These are phyloP conservation scores for Penicillium sclerotiorum DNA, from an alignment of 2,329 filamentous ascomycete genomes.

Conservation along the genomic window DNA sequence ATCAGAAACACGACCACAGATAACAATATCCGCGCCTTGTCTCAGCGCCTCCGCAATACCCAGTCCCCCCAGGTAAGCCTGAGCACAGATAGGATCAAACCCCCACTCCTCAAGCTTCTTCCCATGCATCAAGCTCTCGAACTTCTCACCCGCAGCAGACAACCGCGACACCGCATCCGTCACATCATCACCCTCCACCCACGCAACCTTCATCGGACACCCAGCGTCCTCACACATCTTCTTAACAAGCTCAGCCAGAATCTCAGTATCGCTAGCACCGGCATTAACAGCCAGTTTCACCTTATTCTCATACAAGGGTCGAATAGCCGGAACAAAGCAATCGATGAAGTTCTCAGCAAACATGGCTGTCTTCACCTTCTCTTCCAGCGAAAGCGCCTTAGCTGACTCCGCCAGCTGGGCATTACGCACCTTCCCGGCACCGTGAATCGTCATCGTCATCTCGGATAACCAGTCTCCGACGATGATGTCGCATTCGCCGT, in stretches of 20 bases:
- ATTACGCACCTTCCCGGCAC: slow-evolving; percentile 5
- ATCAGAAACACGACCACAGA: slow-evolving; percentile 46
- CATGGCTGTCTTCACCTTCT: neutral
- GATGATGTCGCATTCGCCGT: slow-evolving; percentile 12
- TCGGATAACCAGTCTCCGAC: slow-evolving; percentile 42
- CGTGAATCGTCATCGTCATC: slow-evolving; percentile 17
- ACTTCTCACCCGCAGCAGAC: slow-evolving; percentile 30
- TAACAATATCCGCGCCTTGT: slow-evolving; percentile 43
- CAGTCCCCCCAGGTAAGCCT: slow-evolving; percentile 22
- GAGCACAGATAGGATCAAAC: slow-evolving; percentile 27
- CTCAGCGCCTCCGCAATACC: slow-evolving; percentile 37
- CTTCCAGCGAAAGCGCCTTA: no score
- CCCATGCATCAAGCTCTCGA: slow-evolving; percentile 13
- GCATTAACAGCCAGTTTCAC: slow-evolving; percentile 26
- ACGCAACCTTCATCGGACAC: slow-evolving; percentile 3
- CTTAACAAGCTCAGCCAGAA: neutral
- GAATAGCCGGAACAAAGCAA: slow-evolving; percentile 3
- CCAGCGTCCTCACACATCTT: slow-evolving; percentile 5
- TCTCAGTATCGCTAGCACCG: slow-evolving; percentile 17
- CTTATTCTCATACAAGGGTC: slow-evolving; percentile 4
- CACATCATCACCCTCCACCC: slow-evolving; percentile 12
- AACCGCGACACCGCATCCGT: slow-evolving; percentile 10
- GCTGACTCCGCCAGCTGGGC: no score
- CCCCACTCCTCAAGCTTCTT: slow-evolving; percentile 26
- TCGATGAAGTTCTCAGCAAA: slow-evolving; percentile 3